Evolutionary conservation across 2,329 filamentous ascomycete genomes (phyloP), one percentile per base, ranked within the genome.

Genomic region (Parafenestella ontariensis): DNA sequence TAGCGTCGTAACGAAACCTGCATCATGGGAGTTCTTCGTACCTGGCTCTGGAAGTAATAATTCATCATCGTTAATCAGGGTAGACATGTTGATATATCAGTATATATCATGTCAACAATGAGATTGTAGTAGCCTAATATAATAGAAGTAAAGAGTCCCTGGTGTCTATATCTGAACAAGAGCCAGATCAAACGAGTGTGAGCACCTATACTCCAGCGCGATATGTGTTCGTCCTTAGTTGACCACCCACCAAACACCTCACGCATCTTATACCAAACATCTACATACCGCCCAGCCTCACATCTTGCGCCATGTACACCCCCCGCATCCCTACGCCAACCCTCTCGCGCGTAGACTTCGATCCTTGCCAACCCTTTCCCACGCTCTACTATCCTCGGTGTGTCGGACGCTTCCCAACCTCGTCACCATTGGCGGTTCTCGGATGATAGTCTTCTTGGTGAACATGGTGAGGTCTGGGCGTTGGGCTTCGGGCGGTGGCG

Each of bases 381-480:
- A 43, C n/a, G 41, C 41, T n/a, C 24, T 29, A n/a, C 13, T 18
- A 4, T 24, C 13, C 24, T 28, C 21, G 3, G 17, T 29, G 11
- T 8, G 20, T 42, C 51, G 13, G 2, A 46, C 37, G 29, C 41
- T 43, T 13, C 49, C 52, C 18, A 57, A 31, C 39, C 51, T 51
- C 21, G 55, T 61, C 6, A 59, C 56, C 5, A 49, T 28, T 18
- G 56, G 52, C 9, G 58, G 47, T 17, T 58, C 46, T 24, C 48
- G 50, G 15, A 58, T 17, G 4, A 41, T 46, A 2, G 49, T 57
- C 9, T n/a, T 60, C 11, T 51, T 41, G 2, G 39, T 54, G 31
- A 68, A 69, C 39, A 61, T 53, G 18, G 52, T 65, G n/a, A 69
- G 29, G 41, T 68, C 62, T 5, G 65, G 65, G n/a, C 65, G 47